A percentile compares a stretch with the other conserved stretches of the same genome.
These are phyloP conservation scores for Fennellomyces sp. DNA, from an alignment of 371 early-diverging fungal genomes.

Conservation along the genomic window DNA sequence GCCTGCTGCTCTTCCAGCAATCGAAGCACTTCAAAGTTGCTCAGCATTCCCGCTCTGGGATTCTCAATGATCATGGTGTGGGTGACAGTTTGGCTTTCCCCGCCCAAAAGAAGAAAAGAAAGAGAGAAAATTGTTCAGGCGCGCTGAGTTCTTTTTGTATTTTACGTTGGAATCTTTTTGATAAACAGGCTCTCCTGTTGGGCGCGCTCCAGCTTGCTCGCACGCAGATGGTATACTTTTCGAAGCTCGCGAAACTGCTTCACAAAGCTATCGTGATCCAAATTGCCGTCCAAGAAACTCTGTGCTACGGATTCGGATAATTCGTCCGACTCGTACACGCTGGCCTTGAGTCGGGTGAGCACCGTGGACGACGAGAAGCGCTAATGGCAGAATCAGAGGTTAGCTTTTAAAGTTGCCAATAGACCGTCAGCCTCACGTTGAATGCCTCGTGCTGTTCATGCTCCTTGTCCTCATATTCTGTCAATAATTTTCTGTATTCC, in stretches of 20 bases:
- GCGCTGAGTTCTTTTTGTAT: too few species aligned
- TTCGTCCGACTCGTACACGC: slow-evolving; percentile 64
- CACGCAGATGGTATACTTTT: slow-evolving; percentile 66
- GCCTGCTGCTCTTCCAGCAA: slow-evolving; percentile 55
- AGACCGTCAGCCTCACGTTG: too few species aligned
- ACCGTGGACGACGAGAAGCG: slow-evolving; percentile 63
- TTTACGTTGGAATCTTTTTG: not conserved
- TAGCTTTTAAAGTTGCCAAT: too few species aligned
- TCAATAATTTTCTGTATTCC: slow-evolving; percentile 32
- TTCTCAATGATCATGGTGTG: slow-evolving; percentile 55
- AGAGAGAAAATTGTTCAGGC: slow-evolving; percentile 4
- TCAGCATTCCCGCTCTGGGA: slow-evolving; percentile 56
- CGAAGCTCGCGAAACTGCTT: slow-evolving; percentile 62
- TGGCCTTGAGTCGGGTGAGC: slow-evolving; percentile 54
- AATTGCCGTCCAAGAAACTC: slow-evolving; percentile 61
- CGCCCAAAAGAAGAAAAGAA: slow-evolving; percentile 2
- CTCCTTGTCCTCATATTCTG: slow-evolving; percentile 53
- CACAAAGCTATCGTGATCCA: slow-evolving; percentile 62
- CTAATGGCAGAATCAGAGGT: too few species aligned
- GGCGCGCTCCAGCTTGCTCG: slow-evolving; percentile 60
- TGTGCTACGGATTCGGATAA: slow-evolving; percentile 64
- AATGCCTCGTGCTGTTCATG: slow-evolving; percentile 60
- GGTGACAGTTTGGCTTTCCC: not conserved
- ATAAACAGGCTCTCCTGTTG: slow-evolving; percentile 33
- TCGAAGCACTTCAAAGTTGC: slow-evolving; percentile 63